Evolutionary conservation across 2,329 filamentous ascomycete genomes (phyloP), one percentile per base, ranked within the genome.

Genomic region (Graphium sp.): DNA sequence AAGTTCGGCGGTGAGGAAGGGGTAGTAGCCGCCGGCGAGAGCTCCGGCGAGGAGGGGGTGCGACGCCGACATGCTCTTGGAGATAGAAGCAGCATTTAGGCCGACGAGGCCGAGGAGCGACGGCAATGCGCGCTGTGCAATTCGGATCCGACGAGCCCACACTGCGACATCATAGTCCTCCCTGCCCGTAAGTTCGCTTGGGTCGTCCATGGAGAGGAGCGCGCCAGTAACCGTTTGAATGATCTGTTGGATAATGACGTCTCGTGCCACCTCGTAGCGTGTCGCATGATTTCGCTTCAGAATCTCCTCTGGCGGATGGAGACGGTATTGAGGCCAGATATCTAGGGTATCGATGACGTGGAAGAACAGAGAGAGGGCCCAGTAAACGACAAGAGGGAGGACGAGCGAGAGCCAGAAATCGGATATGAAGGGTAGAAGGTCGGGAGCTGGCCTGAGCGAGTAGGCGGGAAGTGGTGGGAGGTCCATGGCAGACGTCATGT

Each of bases 271-370:
- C 44, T 94, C 77, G 55, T 69, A 81, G 36, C 83, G 72, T 26
- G 79, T 70, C 30, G 83, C 87, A 45, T 82, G 82, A 53, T 94
- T 94, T 42, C 85, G 72, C 51, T 82, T 81, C 20, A 74, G 49
- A 37, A 95, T 78, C 53, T 95, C 87, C 29, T 83, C 84, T 10
- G 89, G 89, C 0, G 89, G 95, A 55, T 98, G 89, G 23, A 98
- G 64, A 37, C 89, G 78, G 55, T 95, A 94, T 43, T 91, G 72
- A 12, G 85, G 76, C 49, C 87, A 92, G 21, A 87, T 58, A 50
- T 94, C 82, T 54, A 75, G 74, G 33, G 74, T 60, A 54, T 98
- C 89, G 44, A 95, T 74, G 40, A 74, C 46, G 59, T 95, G 87
- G 58, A 92, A 98, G 47, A 87, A 56, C 48, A 81, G 55, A 13